Conservation (phyloP, 345 rosid species). For the Bretschneidera sinensis region DNA sequence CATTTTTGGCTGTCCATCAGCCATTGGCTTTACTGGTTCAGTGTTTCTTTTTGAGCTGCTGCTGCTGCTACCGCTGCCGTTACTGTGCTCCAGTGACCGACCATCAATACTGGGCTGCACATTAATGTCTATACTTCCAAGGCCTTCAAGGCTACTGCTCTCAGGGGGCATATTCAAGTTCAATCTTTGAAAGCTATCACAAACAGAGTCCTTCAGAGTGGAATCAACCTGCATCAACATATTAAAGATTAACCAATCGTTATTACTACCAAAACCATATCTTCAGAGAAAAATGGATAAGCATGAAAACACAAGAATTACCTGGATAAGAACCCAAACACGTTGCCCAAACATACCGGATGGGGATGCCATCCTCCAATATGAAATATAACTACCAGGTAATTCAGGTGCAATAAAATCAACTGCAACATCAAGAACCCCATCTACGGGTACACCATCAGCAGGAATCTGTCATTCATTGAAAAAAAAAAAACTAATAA, state of each 20-base stretch:
- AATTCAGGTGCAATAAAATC: slow-evolving; percentile 68
- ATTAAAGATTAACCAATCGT: not conserved
- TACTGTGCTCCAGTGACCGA: not conserved
- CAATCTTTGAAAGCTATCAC: slow-evolving; percentile 35
- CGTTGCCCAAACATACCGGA: slow-evolving; percentile 84
- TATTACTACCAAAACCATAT: not conserved
- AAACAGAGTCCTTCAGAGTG: slow-evolving; percentile 28
- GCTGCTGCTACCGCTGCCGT: too few relatives aligned
- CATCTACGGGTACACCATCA: slow-evolving; percentile 55
- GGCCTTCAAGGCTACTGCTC: slow-evolving; percentile 18
- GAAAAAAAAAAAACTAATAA: not conserved
- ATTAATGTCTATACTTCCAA: slow-evolving; percentile 30
- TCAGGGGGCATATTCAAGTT: slow-evolving; percentile 69
- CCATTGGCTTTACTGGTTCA: slow-evolving; percentile 18
- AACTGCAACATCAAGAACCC: slow-evolving; percentile 66
- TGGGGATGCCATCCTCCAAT: slow-evolving; percentile 83
- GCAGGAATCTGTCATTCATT: slow-evolving; percentile 60
- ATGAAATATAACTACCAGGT: slow-evolving; percentile 81
- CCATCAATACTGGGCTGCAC: slow-evolving; percentile 30
- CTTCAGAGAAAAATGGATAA: slow-evolving; percentile 5
- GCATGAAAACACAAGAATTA: slow-evolving; percentile 17
- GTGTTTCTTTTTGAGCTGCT: not conserved
- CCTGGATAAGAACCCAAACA: slow-evolving; percentile 89
- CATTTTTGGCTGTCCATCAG: slow-evolving; percentile 28
- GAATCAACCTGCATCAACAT: slow-evolving; percentile 52